Conservation (phyloP, 2,329 filamentous ascomycete genomes). For the Cladophialophora psammophila region DNA sequence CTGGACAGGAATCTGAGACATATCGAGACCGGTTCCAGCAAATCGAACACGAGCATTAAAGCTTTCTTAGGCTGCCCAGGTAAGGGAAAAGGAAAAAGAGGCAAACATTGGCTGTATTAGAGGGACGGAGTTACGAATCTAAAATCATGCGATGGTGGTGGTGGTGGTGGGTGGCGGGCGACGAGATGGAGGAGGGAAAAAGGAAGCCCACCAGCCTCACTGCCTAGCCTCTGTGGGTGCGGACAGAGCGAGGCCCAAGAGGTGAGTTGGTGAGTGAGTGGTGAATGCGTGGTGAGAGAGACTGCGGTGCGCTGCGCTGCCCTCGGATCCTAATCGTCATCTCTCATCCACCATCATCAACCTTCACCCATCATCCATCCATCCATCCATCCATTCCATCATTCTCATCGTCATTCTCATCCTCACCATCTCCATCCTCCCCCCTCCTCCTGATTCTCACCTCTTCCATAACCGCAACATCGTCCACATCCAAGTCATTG, state of each 20-base stretch:
- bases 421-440: background rate
- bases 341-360: background rate
- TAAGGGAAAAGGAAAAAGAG: background rate
- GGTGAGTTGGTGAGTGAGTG: background rate
- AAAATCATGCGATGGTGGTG: conserved; percentile 9
- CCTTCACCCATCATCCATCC: background rate
- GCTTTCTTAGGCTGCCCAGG: background rate
- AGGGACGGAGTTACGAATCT: background rate
- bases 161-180: background rate
- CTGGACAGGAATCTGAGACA: conserved; percentile 24
- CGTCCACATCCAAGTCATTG: background rate
- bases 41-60: background rate
- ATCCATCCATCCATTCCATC: background rate
- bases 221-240: too few species aligned
- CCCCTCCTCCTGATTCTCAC: background rate
- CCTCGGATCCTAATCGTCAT: conserved; percentile 8
- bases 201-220: too few species aligned
- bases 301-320: conserved; percentile 3
- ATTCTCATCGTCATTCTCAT: background rate
- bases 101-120: background rate
- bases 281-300: background rate
- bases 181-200: background rate
- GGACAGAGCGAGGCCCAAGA: too few species aligned
- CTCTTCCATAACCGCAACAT: background rate
- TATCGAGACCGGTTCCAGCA: conserved; percentile 10